Conservation (phyloP, 2,329 filamentous ascomycete genomes). For the Pseudogymnoascus sp. region DNA sequence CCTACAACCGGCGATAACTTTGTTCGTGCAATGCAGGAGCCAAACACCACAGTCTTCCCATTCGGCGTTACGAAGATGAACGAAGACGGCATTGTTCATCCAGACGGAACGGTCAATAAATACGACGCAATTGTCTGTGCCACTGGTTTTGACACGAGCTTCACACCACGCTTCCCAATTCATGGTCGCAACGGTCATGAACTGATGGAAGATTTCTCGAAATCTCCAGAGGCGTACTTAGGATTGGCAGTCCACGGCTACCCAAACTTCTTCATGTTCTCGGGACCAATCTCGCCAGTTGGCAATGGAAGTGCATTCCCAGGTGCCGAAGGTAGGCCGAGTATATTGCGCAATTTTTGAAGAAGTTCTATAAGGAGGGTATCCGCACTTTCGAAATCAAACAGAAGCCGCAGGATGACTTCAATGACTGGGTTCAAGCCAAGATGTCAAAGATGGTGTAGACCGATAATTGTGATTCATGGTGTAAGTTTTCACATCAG, state of each 20-base stretch:
- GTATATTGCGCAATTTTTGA: constrained; percentile 27
- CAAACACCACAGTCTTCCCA: constrained; percentile 28
- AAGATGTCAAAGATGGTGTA: constrained; percentile 37
- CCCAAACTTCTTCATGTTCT: constrained; percentile 18
- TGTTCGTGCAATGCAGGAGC: constrained; percentile 7
- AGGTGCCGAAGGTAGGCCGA: constrained; percentile 28
- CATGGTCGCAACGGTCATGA: constrained; percentile 17
- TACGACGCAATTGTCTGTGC: constrained; percentile 32
- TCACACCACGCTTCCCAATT: constrained; percentile 20
- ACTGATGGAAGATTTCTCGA: constrained; percentile 18
- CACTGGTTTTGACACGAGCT: constrained; percentile 29
- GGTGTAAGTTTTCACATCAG: constrained; percentile 29
- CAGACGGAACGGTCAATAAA: not conserved
- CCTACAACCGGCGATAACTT: constrained; percentile 85
- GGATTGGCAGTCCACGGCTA: constrained; percentile 13
- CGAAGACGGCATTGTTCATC: not conserved
- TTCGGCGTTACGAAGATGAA: constrained; percentile 20
- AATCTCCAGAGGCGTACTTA: constrained; percentile 20
- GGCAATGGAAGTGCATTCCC: constrained; percentile 22
- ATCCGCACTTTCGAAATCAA: constrained; percentile 31
- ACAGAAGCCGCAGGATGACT: constrained; percentile 30
- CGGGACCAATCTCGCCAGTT: constrained; percentile 21
- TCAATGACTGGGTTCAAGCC: constrained; percentile 34
- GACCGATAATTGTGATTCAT: constrained; percentile 35
- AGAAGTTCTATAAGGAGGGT: constrained; percentile 28